Evolutionary conservation across 2,329 filamentous ascomycete genomes (phyloP), one percentile per base, ranked within the genome.

Genomic region (Onygena corvina): DNA sequence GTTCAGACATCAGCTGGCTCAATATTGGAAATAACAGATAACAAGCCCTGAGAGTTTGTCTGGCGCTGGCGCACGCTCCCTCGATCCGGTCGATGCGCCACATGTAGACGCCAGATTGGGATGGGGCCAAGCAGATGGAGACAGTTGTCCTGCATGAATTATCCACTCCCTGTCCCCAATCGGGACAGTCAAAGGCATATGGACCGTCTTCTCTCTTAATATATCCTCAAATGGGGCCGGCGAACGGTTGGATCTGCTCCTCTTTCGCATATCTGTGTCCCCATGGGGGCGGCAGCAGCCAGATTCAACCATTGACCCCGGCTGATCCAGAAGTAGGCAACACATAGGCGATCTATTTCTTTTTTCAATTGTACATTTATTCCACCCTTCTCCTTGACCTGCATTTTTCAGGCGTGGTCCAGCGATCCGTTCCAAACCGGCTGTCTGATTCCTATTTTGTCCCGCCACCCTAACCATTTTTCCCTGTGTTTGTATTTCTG

Each of bases 1-100:
- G 66, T 50, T 60, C 65, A 3, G 67, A 70, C 57, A 66, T 70
- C 61, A 69, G 67, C 57, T 70, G 67, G 67, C 57, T 70, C 46
- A 68, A 70, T 54, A 57, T 70, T 30, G 53, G 53, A 21, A 50
- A 46, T 16, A 42, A 47, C n/a, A 50, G 46, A 40, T 30, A 50
- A n/a, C 9, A 20, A 18, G 8, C 12, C 9, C 40, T 29, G 20
- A 14, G 4, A 3, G 21, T 25, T 42, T 42, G 36, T 42, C 18
- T 23, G 36, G 27, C 21, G 36, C n/a, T n/a, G n/a, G n/a, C 36
- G 18, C 21, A 42, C 21, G 27, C 36, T 25, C 36, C 20, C 21
- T 29, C 21, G 20, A 40, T 12, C 18, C 18, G 36, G 14, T 23
- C 21, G 18, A 25, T 5, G 7, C 9, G 2, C 12, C 7, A 20